Base-by-base conservation (phyloP, 1,139 yeast genomes). In the Lodderomyces parapsilosis region DNA sequence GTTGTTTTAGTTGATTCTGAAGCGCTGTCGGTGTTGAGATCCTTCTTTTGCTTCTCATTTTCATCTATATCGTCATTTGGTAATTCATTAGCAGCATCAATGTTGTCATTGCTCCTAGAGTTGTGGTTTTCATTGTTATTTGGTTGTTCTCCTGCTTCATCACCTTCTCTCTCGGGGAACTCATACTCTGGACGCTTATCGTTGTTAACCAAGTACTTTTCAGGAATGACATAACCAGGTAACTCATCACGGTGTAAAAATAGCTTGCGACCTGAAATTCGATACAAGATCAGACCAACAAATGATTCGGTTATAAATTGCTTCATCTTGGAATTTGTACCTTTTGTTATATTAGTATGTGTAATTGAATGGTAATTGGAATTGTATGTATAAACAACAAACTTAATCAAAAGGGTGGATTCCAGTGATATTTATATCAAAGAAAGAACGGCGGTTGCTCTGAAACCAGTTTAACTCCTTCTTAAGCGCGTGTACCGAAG, bases 171-270 rank as follows among this genome's bases (percentile, higher is more conserved):
- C 13, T 18, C 34, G 22, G 36, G 37, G 30, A 19, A 38, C 17
- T 23, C 43, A 22, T 33, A 24, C 17, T 36, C 34, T 11, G 33
- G 33, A 15, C 9, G 7, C 9, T 30, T 14, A 30, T 30, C 33
- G n/a, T 30, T 30, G 9, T 36, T 19, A 9, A 28, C 34, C 18
- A 43, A 36, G 44, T 68, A 68, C 30, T 56, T 64, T 9, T 62
- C 68, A 1, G 71, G 70, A 9, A 66, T 45, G 2, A 66, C 52
- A 43, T 65, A 67, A 17, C 52, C 66, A 2, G 56, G 49, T 6
- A 43, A 38, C 34, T 68, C 74, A 49, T 68, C 74, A 18, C 51
- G 49, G 42, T 66, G 60, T 2, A 45, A 43, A 44, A 65, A 60
- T 8, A 48, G 37, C 45, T 58, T 63, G 38, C 60, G 58, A 1